Conservation (phyloP, 2,329 filamentous ascomycete genomes). For the Trichoderma pleuroti region DNA sequence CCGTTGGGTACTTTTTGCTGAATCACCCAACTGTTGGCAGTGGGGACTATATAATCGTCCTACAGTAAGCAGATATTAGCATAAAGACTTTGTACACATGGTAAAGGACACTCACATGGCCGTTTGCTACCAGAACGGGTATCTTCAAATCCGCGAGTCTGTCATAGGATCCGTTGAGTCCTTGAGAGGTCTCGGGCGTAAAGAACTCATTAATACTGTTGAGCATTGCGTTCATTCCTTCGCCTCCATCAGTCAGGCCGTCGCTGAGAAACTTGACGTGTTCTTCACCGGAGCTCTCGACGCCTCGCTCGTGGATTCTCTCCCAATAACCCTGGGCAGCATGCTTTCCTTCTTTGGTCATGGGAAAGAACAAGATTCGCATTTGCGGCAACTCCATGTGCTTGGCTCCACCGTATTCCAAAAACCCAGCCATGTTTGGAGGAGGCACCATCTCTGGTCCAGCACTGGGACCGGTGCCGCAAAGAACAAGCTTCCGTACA, state of each 20-base stretch:
- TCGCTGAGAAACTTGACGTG: background rate
- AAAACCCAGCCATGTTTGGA: background rate
- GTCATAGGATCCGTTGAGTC: background rate
- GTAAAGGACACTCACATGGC: background rate
- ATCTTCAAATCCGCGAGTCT: background rate
- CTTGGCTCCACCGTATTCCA: background rate
- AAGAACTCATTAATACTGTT: background rate
- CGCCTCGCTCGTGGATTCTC: background rate
- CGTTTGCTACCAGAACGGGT: background rate
- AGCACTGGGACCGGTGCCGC: background rate
- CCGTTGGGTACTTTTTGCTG: background rate
- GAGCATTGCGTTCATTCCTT: background rate
- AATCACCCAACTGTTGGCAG: background rate
- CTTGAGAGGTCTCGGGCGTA: background rate
- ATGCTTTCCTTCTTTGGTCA: background rate
- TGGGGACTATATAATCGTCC: background rate
- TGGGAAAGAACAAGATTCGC: background rate
- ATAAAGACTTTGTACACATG: background rate
- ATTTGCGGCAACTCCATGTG: background rate
- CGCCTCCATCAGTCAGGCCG: background rate
- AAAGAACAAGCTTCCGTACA: background rate
- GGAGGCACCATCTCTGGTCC: background rate
- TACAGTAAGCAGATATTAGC: background rate
- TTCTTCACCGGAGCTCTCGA: background rate
- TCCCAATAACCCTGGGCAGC: background rate